Conservation (phyloP, 2,329 filamentous ascomycete species). For the Aspergillus arachidicola region DNA sequence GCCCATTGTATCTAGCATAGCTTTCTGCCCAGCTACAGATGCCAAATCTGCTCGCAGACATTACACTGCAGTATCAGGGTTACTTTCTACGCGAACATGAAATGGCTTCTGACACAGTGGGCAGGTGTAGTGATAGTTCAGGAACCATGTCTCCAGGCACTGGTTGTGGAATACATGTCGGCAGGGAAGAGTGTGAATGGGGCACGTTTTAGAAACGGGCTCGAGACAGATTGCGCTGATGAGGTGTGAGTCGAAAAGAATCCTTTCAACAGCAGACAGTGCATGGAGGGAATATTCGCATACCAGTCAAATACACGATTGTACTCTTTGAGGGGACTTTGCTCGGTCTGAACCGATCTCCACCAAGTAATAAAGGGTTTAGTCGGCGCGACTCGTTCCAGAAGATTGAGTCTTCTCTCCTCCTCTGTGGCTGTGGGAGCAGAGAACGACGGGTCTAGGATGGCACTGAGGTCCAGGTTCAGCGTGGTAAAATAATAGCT, state of each 20-base stretch:
- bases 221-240: conserved; percentile 15
- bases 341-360: background rate
- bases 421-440: background rate
- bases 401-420: background rate
- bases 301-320: conserved; percentile 3
- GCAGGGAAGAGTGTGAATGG: conserved; percentile 9
- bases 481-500: conserved; percentile 1
- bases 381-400: background rate
- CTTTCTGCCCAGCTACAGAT: too few relatives aligned
- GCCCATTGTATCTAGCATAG: background rate
- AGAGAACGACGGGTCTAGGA: background rate
- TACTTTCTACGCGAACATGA: background rate
- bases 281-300: background rate
- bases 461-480: background rate
- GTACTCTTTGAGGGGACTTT: background rate
- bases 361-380: background rate
- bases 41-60: background rate
- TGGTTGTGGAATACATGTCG: conserved; percentile 8
- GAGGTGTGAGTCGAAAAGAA: background rate
- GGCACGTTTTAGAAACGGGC: conserved; percentile 2
- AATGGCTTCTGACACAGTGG: conserved; percentile 6
- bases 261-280: too few relatives aligned
- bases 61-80: background rate
- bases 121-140: conserved; percentile 7
- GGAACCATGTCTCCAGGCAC: conserved; percentile 8